These are phyloP conservation scores for Xylariaceae sp. DNA, from an alignment of 2,329 filamentous ascomycete genomes.

Conservation along the genomic window DNA sequence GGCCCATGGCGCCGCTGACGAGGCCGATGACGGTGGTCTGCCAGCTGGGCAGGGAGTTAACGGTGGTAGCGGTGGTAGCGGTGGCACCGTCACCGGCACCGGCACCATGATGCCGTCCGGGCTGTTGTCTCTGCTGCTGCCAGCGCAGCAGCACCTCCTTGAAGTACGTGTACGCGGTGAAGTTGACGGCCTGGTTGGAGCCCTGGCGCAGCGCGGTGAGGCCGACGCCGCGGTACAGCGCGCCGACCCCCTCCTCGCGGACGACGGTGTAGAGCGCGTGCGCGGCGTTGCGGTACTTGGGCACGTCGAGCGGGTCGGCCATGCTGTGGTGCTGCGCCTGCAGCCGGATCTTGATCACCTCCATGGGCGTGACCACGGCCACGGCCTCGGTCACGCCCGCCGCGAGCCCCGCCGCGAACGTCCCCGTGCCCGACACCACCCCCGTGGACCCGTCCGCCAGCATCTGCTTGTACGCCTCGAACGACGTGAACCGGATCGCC, in stretches of 20 bases:
- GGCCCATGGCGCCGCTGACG: constrained; percentile 92
- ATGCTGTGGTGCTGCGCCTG: constrained; percentile 98
- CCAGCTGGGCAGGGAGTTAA: constrained; percentile 70
- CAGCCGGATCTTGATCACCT: constrained; percentile 97
- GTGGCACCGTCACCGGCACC: no score
- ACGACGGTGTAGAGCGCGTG: constrained; percentile 84
- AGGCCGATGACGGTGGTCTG: constrained; percentile 92
- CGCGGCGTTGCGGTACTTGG: constrained; percentile 96
- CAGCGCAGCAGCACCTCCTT: constrained; percentile 76
- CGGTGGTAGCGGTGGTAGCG: no score
- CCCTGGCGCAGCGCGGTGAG: constrained; percentile 93
- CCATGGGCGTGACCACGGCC: constrained; percentile 96
- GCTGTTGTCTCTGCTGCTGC: no score
- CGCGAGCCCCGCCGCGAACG: constrained; percentile 76
- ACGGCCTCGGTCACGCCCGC: constrained; percentile 97
- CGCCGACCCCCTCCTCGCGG: constrained; percentile 85
- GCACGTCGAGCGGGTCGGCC: constrained; percentile 93
- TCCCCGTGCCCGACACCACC: constrained; percentile 70
- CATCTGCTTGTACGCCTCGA: constrained; percentile 91
- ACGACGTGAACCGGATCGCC: constrained; percentile 98
- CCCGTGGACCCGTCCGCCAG: constrained; percentile 74
- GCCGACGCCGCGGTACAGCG: constrained; percentile 90
- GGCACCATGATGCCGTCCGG: constrained; percentile 64
- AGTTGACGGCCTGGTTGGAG: constrained; percentile 97
- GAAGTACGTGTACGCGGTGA: constrained; percentile 95